Evolutionary conservation across 306 rosid genomes (phyloP), one percentile per base, ranked within the genome.

Genomic region (Trifolium subterraneum): DNA sequence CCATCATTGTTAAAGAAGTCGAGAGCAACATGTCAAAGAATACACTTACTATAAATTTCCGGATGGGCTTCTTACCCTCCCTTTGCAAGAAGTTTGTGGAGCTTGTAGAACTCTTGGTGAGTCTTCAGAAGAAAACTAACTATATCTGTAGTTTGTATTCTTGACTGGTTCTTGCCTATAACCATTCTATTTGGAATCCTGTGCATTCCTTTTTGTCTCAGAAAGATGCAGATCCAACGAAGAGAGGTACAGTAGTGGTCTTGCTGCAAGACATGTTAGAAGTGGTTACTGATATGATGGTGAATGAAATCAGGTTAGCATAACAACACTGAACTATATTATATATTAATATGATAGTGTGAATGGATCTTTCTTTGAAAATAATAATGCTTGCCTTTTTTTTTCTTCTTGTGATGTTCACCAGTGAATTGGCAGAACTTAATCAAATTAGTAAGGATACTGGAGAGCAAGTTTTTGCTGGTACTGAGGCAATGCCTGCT

Each of bases 261-360:
- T 79, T 90, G 88, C 88, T 92, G 81, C 97, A 90, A 79, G 97
- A 94, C 82, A 94, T 94, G 95, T 68, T 92, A 73, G 99, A 94
- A 87, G 99, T 94, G 81, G 96, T 94, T 64, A 92, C 92, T 60
- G 99, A 94, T 82, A 90, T 94, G 96, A 88, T 92, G 96, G 96
- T 87, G 79, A 87, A 90, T 62, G 97, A 94, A 84, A 82, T 84
- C 75, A 87, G 96, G 99, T 91, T 44, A 60, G 87, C 84, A 73
- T 42, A 23, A 33, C 71, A 10, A 13, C 39, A 33, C 65, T 60
- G 66, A 58, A 63, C 81, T 72, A 68, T 59, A 72, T 63, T 55
- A 72, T 64, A 62, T 59, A 68, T 54, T 64, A 55, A 18, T 59
- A 62, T 74, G 41, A 65, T 64, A 41, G 64, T 74, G 8, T 14